phyloP scores from a whole-genome alignment of 192 early-diverging fungal species.

The Kappamyces sp. region DNA sequence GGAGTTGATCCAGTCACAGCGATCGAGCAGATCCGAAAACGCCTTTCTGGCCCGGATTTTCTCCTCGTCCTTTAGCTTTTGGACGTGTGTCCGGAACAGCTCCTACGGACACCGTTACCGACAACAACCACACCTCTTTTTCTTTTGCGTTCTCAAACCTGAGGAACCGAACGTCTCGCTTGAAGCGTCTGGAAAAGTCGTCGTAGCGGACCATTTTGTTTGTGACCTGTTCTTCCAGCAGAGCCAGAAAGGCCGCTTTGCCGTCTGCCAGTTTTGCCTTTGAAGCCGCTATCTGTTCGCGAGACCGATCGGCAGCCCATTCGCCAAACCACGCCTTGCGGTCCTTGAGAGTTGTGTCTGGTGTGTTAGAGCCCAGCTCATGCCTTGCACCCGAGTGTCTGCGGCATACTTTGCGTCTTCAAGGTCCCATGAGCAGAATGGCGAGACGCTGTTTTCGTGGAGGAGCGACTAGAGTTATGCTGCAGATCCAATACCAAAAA shows the following conservation, averaged over 20 bases:
- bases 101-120: conserved; percentile 31
- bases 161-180: conserved; percentile 58
- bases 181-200: conserved; percentile 66
- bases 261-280: conserved; percentile 4
- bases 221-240: conserved; percentile 50
- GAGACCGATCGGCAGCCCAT: too few relatives aligned
- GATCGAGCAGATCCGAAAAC: neutral
- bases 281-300: too few relatives aligned
- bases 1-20: too few relatives aligned
- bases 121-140: neutral
- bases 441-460: too few relatives aligned
- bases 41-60: neutral
- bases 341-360: too few relatives aligned
- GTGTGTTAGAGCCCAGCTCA: too few relatives aligned
- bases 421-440: too few relatives aligned
- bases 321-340: too few relatives aligned
- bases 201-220: conserved; percentile 58
- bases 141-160: conserved; percentile 51
- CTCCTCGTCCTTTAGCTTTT: conserved; percentile 31
- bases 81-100: conserved; percentile 62
- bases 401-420: too few relatives aligned
- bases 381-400: too few relatives aligned
- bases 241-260: conserved; percentile 40
- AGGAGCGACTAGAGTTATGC: too few relatives aligned
- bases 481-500: too few relatives aligned